phyloP scores from a whole-genome alignment of 2,329 filamentous ascomycete genomes.

The Parascedosporium putredinis region DNA sequence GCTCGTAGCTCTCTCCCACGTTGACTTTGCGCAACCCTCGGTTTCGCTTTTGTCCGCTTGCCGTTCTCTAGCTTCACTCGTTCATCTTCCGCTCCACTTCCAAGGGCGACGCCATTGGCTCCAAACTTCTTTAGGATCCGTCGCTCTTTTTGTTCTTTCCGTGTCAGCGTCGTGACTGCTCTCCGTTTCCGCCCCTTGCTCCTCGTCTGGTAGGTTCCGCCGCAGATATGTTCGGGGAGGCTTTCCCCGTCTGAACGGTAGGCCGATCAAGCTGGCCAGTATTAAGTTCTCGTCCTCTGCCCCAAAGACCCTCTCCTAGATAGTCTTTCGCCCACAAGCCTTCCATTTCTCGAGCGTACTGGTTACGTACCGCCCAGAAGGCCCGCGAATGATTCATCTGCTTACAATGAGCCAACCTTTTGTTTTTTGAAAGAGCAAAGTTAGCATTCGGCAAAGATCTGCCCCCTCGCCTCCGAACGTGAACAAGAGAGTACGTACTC shows the following conservation, averaged over 20 bases:
- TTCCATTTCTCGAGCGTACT: slow-evolving; percentile 61
- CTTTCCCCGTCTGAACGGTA: slow-evolving; percentile 40
- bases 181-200: slow-evolving; percentile 44
- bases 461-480: too few relatives aligned
- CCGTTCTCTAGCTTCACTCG: slow-evolving; percentile 60
- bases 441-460: too few relatives aligned
- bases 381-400: slow-evolving; percentile 81
- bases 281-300: slow-evolving; percentile 52
- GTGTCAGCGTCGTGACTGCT: slow-evolving; percentile 40
- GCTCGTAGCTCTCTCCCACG: slow-evolving; percentile 66
- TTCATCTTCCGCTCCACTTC: slow-evolving; percentile 52
- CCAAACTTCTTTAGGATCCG: slow-evolving; percentile 71
- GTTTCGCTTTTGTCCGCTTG: slow-evolving; percentile 51
- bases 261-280: slow-evolving; percentile 50
- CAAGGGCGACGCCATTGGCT: slow-evolving; percentile 54
- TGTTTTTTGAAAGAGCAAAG: too few relatives aligned
- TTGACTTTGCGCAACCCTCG: slow-evolving; percentile 63
- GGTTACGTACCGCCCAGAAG: slow-evolving; percentile 72
- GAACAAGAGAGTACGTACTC: slow-evolving; percentile 33
- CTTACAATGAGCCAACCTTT: slow-evolving; percentile 68
- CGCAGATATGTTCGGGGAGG: slow-evolving; percentile 65
- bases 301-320: slow-evolving; percentile 77
- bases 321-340: slow-evolving; percentile 60
- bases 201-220: slow-evolving; percentile 62
- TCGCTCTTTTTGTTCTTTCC: slow-evolving; percentile 63